Evolutionary conservation across 2,329 filamentous ascomycete genomes (phyloP), one percentile per base, ranked within the genome.

Genomic region (Diaporthe destruens): DNA sequence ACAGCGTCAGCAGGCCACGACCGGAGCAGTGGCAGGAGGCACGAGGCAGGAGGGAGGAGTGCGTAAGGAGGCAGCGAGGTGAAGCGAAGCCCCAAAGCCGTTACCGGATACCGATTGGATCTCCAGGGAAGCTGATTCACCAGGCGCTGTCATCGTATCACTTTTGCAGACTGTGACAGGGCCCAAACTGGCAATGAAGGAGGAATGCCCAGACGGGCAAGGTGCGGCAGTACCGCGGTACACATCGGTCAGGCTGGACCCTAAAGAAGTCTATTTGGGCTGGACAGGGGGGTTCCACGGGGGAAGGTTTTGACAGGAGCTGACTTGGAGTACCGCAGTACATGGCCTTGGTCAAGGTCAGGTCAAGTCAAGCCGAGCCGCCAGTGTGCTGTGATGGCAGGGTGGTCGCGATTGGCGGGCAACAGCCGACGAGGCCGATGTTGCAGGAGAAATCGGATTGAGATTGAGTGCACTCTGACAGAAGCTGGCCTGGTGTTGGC

Each of bases 151-250:
- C 49, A 65, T 65, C 51, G 54, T 72, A 69, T 72, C 71, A 72
- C 63, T 65, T 61, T 53, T 59, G 51, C 71, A 71, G 56, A 56
- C 72, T 73, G 69, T 71, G 69, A 71, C 72, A 71, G 59, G 72
- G 63, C 69, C 72, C 69, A 63, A 67, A 73, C 69, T 71, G 72
- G 57, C 61, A 61, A 63, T 68, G 72, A 66, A 55, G 69, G 61
- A 53, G 47, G 61, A 53, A 39, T 49, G 61, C 61, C 32, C 61
- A 39, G 47, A 39, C 47, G 61, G 61, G 61, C 44, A 66, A 66
- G 47, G 61, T 53, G 61, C 61, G 61, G 61, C 61, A 53, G 32
- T 32, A 53, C 47, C 29, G 32, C n/a, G 32, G 34, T 53, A 66
- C 61, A 53, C 47, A 47, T 66, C 61, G 47, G 61, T 39, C 61